Conservation (phyloP, 2,329 filamentous ascomycete genomes). For the Pestalotiopsis sp. region DNA sequence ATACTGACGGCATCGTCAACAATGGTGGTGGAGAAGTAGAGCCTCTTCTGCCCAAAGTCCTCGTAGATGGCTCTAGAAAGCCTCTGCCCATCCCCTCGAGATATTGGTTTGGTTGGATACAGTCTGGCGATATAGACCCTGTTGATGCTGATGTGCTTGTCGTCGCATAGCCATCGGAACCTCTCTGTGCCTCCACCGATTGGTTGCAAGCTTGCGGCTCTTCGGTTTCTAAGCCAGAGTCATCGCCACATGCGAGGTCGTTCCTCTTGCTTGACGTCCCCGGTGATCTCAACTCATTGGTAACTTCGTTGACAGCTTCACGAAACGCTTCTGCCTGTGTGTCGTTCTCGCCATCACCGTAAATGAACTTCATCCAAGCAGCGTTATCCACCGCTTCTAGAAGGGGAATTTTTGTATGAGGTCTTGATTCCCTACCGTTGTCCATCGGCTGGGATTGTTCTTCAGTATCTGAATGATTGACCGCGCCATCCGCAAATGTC, state of each 20-base stretch:
- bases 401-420: not conserved
- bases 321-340: slow-evolving; percentile 22
- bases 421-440: not conserved
- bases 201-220: not conserved
- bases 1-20: not conserved
- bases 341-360: slow-evolving; percentile 24
- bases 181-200: not conserved
- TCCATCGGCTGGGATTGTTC: not conserved
- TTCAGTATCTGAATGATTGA: not conserved
- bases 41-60: not conserved
- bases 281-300: slow-evolving; percentile 26
- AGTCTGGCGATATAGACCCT: not conserved
- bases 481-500: not conserved
- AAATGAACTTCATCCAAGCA: slow-evolving; percentile 31
- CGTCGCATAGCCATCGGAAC: slow-evolving; percentile 7
- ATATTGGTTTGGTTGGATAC: not conserved
- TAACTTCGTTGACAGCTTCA: slow-evolving; percentile 26
- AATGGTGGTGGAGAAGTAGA: not conserved
- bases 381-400: slow-evolving; percentile 19
- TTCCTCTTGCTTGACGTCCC: slow-evolving; percentile 14
- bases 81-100: not conserved
- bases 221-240: not conserved
- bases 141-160: not conserved
- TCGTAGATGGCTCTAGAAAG: not conserved
- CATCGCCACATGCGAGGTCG: not conserved